Conservation (phyloP, 495 filamentous ascomycete genomes). For the Jackrogersella minutella region DNA sequence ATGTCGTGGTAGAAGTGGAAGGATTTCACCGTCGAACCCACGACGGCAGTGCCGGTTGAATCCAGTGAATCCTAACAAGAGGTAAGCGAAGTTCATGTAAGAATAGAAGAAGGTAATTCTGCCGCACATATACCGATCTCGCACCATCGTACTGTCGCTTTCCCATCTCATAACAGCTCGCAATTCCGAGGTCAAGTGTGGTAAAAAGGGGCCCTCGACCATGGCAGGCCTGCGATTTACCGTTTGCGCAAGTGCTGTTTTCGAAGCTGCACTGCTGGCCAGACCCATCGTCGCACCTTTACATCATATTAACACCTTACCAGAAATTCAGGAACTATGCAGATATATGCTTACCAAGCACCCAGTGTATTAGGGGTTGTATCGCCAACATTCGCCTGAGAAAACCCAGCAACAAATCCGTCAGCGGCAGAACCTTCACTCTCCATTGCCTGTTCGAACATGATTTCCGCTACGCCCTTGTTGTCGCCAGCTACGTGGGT, state of each 20-base stretch:
- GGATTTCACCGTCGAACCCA: slow-evolving; percentile 62
- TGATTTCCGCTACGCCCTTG: slow-evolving; percentile 87
- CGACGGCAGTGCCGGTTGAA: slow-evolving; percentile 54
- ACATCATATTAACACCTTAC: slow-evolving; percentile 3
- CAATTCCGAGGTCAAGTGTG: slow-evolving; percentile 71
- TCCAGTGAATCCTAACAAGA: slow-evolving; percentile 47
- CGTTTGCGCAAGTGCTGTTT: slow-evolving; percentile 79
- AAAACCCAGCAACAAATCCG: slow-evolving; percentile 88
- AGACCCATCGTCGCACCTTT: slow-evolving; percentile 73
- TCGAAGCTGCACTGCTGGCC: slow-evolving; percentile 69
- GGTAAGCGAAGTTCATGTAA: slow-evolving; percentile 22
- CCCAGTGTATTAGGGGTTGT: slow-evolving; percentile 88
- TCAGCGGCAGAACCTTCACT: slow-evolving; percentile 53
- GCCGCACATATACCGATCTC: slow-evolving; percentile 65
- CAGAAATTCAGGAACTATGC: background rate
- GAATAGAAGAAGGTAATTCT: background rate
- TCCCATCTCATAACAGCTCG: slow-evolving; percentile 78
- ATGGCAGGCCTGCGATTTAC: slow-evolving; percentile 76
- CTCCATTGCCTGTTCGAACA: slow-evolving; percentile 78
- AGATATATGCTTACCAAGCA: slow-evolving; percentile 57
- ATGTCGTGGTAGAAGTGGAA: slow-evolving; percentile 77
- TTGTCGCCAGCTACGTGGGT: slow-evolving; percentile 95
- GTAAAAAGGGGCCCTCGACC: slow-evolving; percentile 82
- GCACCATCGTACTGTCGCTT: slow-evolving; percentile 71
- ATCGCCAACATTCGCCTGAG: slow-evolving; percentile 93